Evolutionary conservation across 352 stramenopile genomes (phyloP).

Genomic region (Pythium volutum): DNA sequence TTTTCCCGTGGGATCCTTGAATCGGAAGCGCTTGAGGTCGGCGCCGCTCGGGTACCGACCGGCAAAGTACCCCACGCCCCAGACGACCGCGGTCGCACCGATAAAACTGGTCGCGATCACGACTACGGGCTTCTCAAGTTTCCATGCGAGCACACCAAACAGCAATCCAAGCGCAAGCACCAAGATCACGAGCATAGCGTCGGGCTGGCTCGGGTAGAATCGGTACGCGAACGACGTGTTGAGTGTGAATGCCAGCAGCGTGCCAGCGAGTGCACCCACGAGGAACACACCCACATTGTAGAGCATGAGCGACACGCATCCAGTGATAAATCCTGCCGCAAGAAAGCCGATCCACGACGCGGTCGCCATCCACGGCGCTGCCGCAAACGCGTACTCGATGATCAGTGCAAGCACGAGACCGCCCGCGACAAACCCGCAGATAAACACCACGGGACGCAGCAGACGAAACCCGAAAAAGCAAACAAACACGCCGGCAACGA

Average conservation of each 20-base stretch:
- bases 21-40: slow-evolving; percentile 41
- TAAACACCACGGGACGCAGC: slow-evolving; percentile 37
- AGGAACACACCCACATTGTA: slow-evolving; percentile 51
- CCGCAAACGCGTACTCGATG: slow-evolving; percentile 34
- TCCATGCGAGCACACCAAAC: slow-evolving; percentile 39
- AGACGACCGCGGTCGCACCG: slow-evolving; percentile 39
- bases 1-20: slow-evolving; percentile 15
- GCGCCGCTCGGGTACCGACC: slow-evolving; percentile 52
- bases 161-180: slow-evolving; percentile 36
- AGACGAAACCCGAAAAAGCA: slow-evolving; percentile 38
- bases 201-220: slow-evolving; percentile 39
- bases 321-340: slow-evolving; percentile 33
- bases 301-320: slow-evolving; percentile 33
- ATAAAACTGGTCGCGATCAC: slow-evolving; percentile 54
- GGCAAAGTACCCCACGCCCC: slow-evolving; percentile 53
- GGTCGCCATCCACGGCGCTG: slow-evolving; percentile 32
- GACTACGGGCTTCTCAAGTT: slow-evolving; percentile 51
- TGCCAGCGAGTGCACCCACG: slow-evolving; percentile 37
- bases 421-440: slow-evolving; percentile 42
- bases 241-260: slow-evolving; percentile 42
- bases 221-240: slow-evolving; percentile 41
- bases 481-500: slow-evolving; percentile 30
- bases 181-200: slow-evolving; percentile 45
- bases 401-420: slow-evolving; percentile 36
- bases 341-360: slow-evolving; percentile 55